Conservation (phyloP, 805 yeast species). For the Teunomyces kruisii region DNA sequence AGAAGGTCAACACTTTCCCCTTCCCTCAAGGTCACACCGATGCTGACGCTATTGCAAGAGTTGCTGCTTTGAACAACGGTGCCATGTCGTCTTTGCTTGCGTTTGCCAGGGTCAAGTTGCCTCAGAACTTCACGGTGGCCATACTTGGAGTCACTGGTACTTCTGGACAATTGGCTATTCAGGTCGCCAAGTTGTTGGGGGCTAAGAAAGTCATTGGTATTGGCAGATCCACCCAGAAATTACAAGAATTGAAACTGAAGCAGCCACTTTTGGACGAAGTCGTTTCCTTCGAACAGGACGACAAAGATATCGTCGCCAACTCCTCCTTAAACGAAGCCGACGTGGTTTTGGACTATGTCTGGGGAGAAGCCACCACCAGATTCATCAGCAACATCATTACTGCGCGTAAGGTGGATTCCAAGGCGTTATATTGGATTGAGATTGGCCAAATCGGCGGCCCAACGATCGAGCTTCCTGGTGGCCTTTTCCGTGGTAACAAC, state of each 20-base stretch:
- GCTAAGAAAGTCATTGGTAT: conserved; percentile 9
- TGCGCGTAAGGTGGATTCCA: conserved; percentile 1
- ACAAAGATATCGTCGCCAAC: neutral
- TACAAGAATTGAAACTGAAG: conserved; percentile 3
- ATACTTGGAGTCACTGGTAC: conserved; percentile 11
- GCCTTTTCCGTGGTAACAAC: conserved; percentile 9
- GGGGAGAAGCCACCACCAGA: conserved; percentile 7
- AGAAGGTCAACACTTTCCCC: conserved; percentile 4
- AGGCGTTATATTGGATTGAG: conserved; percentile 10
- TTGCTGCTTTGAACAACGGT: conserved; percentile 12
- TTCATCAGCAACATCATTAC: neutral
- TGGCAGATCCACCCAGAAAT: conserved; percentile 5
- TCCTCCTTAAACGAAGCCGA: conserved; percentile 4
- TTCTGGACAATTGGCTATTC: conserved; percentile 10
- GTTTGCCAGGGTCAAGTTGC: conserved; percentile 7
- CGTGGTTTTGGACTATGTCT: conserved; percentile 11
- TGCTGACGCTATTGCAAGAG: conserved; percentile 7
- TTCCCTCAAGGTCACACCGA: conserved; percentile 7
- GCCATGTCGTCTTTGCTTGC: conserved; percentile 10
- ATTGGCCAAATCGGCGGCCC: conserved; percentile 12
- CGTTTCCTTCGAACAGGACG: conserved; percentile 2
- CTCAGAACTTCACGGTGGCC: conserved; percentile 7
- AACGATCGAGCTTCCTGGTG: conserved; percentile 3
- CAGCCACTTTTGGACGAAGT: conserved; percentile 8
- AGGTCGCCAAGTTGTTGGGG: conserved; percentile 8